Base-by-base conservation (phyloP, 2,329 filamentous ascomycete species). In the Colletotrichum lindemuthianum region DNA sequence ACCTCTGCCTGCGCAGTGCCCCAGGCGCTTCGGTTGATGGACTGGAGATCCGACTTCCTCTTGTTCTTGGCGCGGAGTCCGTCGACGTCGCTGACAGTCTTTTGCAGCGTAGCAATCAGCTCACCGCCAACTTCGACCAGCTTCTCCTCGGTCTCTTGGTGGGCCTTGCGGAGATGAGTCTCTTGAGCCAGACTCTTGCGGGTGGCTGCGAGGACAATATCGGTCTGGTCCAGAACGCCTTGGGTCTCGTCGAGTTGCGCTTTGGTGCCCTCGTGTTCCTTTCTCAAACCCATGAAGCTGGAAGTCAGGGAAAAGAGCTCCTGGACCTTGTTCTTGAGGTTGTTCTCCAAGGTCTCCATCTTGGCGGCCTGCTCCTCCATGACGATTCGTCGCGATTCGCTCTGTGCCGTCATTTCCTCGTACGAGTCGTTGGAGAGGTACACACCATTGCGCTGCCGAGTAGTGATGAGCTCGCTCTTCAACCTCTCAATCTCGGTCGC, bases 401-500 rank as follows among this genome's bases (percentile, higher is more conserved):
- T 97, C 75, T 97, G 90, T 6, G 92, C 91, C 0, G 90, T 95
- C 79, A 99, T 91, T 71, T 97, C 92, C 74, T 98, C 95, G 72
- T 93, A 97, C 13, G 87, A 87, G 63, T 97, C 93, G 60, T 92
- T 91, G 0, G 95, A 91, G 39, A 99, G 84, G 74, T 98, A 98
- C 2, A 99, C 95, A 57, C 96, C 96, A 74, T 98, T 97, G 41
- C 96, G 90, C 74, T 97, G 93, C 32, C 96, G 85, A 6, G 96
- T 97, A 3, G 93, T 91, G 68, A 97, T 96, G 12, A 99, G 83
- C 74, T 99, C 96, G 70, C 91, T 92, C 81, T 97, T 97, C 40
- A 99, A 83, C 74, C 93, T 96, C 76, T 99, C 93, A 55, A 99
- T 97, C 74, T 99, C 96, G 32, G 85, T 82, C 0, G 95, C 96